phyloP scores from a whole-genome alignment of 2,329 filamentous ascomycete species.

The Eutypa lata region DNA sequence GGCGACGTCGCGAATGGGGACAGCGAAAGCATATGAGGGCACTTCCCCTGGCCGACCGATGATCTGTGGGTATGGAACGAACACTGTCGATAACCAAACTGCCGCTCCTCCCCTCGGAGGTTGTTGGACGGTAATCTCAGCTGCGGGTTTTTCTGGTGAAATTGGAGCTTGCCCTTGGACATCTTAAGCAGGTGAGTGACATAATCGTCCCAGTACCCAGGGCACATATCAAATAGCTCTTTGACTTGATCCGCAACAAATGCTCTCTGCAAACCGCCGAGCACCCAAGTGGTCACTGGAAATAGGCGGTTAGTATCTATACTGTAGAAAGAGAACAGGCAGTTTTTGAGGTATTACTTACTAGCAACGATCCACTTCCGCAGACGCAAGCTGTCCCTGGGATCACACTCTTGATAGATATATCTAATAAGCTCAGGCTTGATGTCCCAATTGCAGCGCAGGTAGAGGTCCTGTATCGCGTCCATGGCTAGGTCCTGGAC shows the following conservation, averaged over 20 bases:
- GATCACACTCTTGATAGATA: conserved; percentile 52
- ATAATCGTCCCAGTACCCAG: conserved; percentile 50
- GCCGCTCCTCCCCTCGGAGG: conserved; percentile 53
- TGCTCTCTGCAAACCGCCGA: conserved; percentile 33
- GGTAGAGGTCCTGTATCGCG: conserved; percentile 56
- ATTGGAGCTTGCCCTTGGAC: conserved; percentile 45
- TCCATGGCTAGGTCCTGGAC: conserved; percentile 59
- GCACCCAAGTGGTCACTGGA: conserved; percentile 52
- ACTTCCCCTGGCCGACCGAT: conserved; percentile 50
- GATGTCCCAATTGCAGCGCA: conserved; percentile 57
- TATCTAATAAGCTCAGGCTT: conserved; percentile 48
- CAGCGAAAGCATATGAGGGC: conserved; percentile 38
- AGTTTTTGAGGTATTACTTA: not conserved
- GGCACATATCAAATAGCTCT: conserved; percentile 39
- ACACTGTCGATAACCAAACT: conserved; percentile 60
- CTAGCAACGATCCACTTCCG: conserved; percentile 58
- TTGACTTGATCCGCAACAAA: conserved; percentile 35
- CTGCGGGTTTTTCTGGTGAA: conserved; percentile 59
- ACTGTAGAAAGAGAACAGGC: not conserved
- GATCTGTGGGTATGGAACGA: conserved; percentile 59
- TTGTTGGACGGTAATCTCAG: conserved; percentile 55
- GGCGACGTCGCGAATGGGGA: conserved; percentile 19
- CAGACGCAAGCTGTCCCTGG: conserved; percentile 46
- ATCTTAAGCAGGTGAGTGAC: conserved; percentile 51
- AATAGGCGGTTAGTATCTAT: not conserved